Evolutionary conservation across 257 asterid species (phyloP).

Genomic region (Fraxinus americana): DNA sequence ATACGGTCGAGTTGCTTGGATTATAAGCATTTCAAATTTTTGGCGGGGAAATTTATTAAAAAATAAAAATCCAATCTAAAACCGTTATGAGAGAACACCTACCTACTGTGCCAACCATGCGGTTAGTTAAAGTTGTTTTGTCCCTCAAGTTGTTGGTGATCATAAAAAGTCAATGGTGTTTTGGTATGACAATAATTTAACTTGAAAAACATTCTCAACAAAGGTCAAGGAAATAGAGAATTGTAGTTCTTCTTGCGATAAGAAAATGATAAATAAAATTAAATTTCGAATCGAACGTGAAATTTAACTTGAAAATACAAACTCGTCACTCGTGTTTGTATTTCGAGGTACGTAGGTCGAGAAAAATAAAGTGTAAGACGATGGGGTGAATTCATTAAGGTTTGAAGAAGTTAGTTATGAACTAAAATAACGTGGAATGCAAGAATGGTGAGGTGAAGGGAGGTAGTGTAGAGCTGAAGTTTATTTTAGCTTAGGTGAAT

Average conservation of each 20-base stretch:
- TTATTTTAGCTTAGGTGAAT: slow-evolving; percentile 27
- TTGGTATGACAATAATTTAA: background rate
- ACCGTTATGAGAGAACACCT: background rate
- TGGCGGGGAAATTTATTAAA: slow-evolving; percentile 33
- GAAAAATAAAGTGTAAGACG: background rate
- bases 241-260: background rate
- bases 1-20: slow-evolving; percentile 26
- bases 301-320: too few relatives aligned
- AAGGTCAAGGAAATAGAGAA: background rate
- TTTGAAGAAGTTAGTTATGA: background rate
- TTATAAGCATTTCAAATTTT: slow-evolving; percentile 39
- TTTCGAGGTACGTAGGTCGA: too few relatives aligned
- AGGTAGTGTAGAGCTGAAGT: slow-evolving; percentile 28
- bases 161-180: background rate
- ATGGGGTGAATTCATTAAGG: too few relatives aligned
- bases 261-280: too few relatives aligned
- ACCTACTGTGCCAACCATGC: slow-evolving; percentile 23
- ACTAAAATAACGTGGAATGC: slow-evolving; percentile 37
- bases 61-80: background rate
- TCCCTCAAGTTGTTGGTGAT: background rate
- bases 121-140: slow-evolving; percentile 26
- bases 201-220: background rate
- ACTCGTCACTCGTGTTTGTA: too few relatives aligned
- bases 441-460: slow-evolving; percentile 40
- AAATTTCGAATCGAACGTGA: too few relatives aligned